Percentiles rank a stretch among this genome's conserved stretches.
These are phyloP conservation scores for Trichoderma erinaceum DNA, from an alignment of 495 filamentous ascomycete genomes.

Conservation along the genomic window DNA sequence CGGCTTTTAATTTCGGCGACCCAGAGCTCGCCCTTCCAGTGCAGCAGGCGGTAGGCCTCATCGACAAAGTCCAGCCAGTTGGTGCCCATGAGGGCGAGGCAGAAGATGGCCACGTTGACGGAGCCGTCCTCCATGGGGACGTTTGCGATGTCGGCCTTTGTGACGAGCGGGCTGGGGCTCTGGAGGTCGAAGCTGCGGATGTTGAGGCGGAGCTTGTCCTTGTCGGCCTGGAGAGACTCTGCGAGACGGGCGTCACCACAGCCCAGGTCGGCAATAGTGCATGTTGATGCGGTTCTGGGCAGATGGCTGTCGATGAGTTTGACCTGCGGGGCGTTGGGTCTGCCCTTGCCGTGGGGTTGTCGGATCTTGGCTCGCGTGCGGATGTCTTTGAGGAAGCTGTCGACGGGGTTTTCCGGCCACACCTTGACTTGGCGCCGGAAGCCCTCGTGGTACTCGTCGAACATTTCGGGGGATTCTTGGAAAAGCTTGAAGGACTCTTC, in stretches of 20 bases:
- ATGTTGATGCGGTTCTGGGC: constrained; percentile 48
- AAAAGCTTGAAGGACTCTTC: constrained; percentile 72
- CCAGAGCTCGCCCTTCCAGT: constrained; percentile 93
- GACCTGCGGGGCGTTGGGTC: constrained; percentile 11
- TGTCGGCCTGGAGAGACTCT: constrained; percentile 58
- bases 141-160: constrained; percentile 78
- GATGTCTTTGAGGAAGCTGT: constrained; percentile 67
- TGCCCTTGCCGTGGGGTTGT: constrained; percentile 22
- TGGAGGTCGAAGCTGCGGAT: constrained; percentile 49
- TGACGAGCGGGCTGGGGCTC: constrained; percentile 61
- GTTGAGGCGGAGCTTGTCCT: constrained; percentile 34
- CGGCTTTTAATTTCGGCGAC: constrained; percentile 92
- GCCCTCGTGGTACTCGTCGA: constrained; percentile 87
- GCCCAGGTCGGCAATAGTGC: constrained; percentile 71
- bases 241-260: constrained; percentile 60
- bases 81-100: constrained; percentile 94
- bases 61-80: constrained; percentile 96
- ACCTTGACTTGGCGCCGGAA: constrained; percentile 90
- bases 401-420: constrained; percentile 94
- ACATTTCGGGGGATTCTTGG: constrained; percentile 74
- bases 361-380: constrained; percentile 44
- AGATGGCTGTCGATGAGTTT: constrained; percentile 25
- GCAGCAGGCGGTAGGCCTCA: constrained; percentile 83
- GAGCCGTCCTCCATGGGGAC: constrained; percentile 64
- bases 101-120: constrained; percentile 86